Base-by-base conservation (phyloP, 202 grass and related monocot genomes). In the Schoenoplectus tabernaemontani region DNA sequence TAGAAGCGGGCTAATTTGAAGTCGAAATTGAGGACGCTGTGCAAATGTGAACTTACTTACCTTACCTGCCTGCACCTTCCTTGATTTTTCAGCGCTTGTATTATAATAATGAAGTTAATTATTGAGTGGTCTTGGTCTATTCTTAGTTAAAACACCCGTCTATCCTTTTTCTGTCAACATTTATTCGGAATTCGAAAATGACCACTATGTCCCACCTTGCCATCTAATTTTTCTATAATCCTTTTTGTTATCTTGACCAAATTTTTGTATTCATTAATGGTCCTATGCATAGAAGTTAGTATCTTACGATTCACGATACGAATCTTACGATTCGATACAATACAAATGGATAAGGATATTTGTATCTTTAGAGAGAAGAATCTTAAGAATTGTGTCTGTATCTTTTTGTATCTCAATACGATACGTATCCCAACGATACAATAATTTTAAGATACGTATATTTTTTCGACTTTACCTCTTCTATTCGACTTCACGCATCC, bases 1-100 rank as follows among this genome's bases (percentile, higher is more conserved):
- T 60, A 65, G 57, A 80, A 46, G 58, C 43, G 41, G 50, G 5
- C 28, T 64, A 47, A 36, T 63, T 65, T 80, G 15, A 20, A 80
- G 23, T 65, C 24, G 65, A 80, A 47, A 36, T 47, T 64, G 59
- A 63, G 24, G 32, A 47, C 24, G 10, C 59, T 48, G 60, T 53
- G 39, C 19, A 51, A n/a, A n/a, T n/a, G 7, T n/a, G 53, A 2
- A 37, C 36, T 76, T 8, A n/a, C 48, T 17, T 57, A 59, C 74
- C 74, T 23, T 59, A 51, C 53, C 11, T 12, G 64, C 11, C 54
- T 11, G 48, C 70, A 19, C 47, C 15, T 75, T 54, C 69, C 23
- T 54, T 75, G 70, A 72, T 32, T 30, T 51, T 71, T 61, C 58
- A 15, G n/a, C 36, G 37, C 11, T 64, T 80, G 8, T 48, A 77